These are phyloP conservation scores for Ophiocordyceps australis DNA, from an alignment of 2,329 filamentous ascomycete genomes.

Conservation along the genomic window DNA sequence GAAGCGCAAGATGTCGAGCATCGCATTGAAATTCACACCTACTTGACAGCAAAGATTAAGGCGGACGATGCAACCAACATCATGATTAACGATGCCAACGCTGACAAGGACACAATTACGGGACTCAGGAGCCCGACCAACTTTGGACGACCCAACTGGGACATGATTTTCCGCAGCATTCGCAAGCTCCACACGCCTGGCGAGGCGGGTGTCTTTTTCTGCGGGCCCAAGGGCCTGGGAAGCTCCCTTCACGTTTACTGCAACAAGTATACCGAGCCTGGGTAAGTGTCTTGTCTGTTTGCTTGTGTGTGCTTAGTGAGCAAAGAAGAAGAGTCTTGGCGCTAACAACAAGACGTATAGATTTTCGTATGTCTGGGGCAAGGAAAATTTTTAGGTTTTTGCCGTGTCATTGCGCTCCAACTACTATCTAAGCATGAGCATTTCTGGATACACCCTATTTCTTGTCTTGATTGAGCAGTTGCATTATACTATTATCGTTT, in stretches of 20 bases:
- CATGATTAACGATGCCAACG: constrained; percentile 81
- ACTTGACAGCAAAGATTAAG: constrained; percentile 76
- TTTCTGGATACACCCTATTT: too few species aligned
- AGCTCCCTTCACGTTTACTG: constrained; percentile 66
- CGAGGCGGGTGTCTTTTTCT: constrained; percentile 70
- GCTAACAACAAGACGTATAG: constrained; percentile 12
- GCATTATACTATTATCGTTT: too few species aligned
- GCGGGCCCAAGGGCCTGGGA: constrained; percentile 64
- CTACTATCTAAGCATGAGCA: too few species aligned
- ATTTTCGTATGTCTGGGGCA: constrained; percentile 50
- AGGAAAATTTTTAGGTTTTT: constrained; percentile 51
- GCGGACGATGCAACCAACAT: constrained; percentile 75
- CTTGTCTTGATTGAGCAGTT: too few species aligned
- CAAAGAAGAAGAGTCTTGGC: constrained; percentile 1
- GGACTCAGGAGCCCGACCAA: constrained; percentile 68
- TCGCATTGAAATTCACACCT: constrained; percentile 78
- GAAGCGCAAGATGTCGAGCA: constrained; percentile 73
- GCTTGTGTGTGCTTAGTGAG: not conserved
- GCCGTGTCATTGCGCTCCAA: too few species aligned
- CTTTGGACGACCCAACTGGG: constrained; percentile 77
- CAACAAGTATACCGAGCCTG: constrained; percentile 75
- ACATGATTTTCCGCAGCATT: constrained; percentile 74
- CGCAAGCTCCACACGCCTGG: constrained; percentile 58
- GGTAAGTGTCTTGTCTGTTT: constrained; percentile 25
- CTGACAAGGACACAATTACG: constrained; percentile 70